Evolutionary conservation across 2,329 filamentous ascomycete genomes (phyloP), one percentile per base, ranked within the genome.

Genomic region (Geosmithia putterillii): DNA sequence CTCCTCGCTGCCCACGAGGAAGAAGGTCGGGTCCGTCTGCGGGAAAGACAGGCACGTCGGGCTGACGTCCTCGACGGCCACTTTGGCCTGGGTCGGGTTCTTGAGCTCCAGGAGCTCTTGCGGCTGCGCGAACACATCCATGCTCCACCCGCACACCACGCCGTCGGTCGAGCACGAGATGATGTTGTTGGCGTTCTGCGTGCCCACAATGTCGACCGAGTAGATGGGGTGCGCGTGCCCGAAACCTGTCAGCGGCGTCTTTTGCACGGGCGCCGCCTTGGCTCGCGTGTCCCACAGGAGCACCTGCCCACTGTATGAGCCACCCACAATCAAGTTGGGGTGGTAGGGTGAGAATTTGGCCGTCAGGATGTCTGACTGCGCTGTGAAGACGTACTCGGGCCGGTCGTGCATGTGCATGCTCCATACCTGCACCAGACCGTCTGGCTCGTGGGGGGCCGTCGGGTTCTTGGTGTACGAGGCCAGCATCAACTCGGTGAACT

Each of bases 281-380:
- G 87, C 85, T 49, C 92, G 83, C 10, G 88, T 98, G 58, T 98
- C 94, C 92, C 92, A 98, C 17, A 98, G 75, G 40, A 96, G 76
- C 15, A 98, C 87, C 63, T 98, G 94, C 7, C 92, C 92, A 46
- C 86, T 94, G 65, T 98, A 98, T 32, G 90, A 89, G 41, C 94
- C 94, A 47, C 92, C 92, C 47, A 98, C 80, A 54, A 98, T 94
- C 43, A 98, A 73, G 52, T 95, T 95, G 4, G 90, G 90, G 60
- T 98, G 92, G 58, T 95, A 95, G 0, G 92, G 92, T n/a, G 92
- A 96, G 65, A 98, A 98, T 52, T 92, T 94, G 50, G 92, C 92
- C 1, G 89, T 86, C 14, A 98, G 74, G 43, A 98, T 87, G 62
- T 98, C 92, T 38, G 89, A 95, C 47, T 94, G 90, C 9, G 90